These are phyloP conservation scores for Pisolithus tinctorius DNA, from an alignment of 768 basidiomycete genomes.

Conservation along the genomic window DNA sequence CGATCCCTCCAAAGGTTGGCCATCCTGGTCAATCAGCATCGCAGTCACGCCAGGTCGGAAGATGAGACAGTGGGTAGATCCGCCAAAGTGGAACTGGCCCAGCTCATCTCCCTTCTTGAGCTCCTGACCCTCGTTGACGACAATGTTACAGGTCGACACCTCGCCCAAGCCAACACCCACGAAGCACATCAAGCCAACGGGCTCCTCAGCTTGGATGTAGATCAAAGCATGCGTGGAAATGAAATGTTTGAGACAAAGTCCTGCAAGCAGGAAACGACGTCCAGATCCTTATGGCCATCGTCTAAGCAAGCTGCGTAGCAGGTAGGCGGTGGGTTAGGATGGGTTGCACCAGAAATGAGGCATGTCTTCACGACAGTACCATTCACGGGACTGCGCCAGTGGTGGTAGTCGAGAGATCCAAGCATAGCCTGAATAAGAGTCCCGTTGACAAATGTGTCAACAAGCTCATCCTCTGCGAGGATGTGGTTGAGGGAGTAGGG, in stretches of 20 bases:
- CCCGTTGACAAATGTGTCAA: slow-evolving; percentile 41
- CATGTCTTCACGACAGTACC: slow-evolving; percentile 35
- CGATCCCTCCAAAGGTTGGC: not conserved
- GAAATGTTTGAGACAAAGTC: slow-evolving; percentile 14
- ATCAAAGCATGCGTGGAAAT: not conserved
- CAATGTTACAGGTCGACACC: too few species aligned
- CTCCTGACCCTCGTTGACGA: slow-evolving; percentile 9
- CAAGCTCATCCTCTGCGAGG: slow-evolving; percentile 36
- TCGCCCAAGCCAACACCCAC: slow-evolving; percentile 13
- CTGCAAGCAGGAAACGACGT: slow-evolving; percentile 10
- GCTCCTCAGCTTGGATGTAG: not conserved
- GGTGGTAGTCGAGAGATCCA: slow-evolving; percentile 37
- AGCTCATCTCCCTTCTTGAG: slow-evolving; percentile 38
- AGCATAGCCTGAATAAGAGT: slow-evolving; percentile 55
- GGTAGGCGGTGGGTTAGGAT: not conserved
- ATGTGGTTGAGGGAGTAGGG: slow-evolving; percentile 54
- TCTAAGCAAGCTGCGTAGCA: slow-evolving; percentile 38
- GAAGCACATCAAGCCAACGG: too few species aligned
- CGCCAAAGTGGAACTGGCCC: slow-evolving; percentile 52
- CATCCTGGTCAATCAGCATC: not conserved
- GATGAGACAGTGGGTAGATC: slow-evolving; percentile 29
- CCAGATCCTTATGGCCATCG: slow-evolving; percentile 19
- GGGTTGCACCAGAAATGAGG: slow-evolving; percentile 37
- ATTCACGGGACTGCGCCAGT: slow-evolving; percentile 33
- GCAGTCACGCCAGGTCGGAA: slow-evolving; percentile 9